Evolutionary conservation across 2,329 filamentous ascomycete species (phyloP).

Genomic region (Curvularia spicifera): DNA sequence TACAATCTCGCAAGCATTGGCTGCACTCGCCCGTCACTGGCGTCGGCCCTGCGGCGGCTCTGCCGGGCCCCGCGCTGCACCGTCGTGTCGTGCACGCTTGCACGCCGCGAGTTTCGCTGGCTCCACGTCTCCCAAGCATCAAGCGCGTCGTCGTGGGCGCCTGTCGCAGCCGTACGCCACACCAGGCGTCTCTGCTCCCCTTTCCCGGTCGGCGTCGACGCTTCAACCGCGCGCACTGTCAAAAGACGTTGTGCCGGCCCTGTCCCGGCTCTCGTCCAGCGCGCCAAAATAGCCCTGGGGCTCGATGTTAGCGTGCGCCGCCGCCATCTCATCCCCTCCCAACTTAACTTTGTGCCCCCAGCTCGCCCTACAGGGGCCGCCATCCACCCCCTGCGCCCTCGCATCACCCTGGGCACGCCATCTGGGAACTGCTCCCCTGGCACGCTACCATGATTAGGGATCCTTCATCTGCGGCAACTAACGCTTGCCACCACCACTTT

Average conservation of each 20-base stretch:
- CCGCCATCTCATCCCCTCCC: conserved; percentile 31
- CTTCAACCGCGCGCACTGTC: conserved; percentile 12
- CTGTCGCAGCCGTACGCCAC: neutral
- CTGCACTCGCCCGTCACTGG: neutral
- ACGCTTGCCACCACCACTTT: conserved; percentile 38
- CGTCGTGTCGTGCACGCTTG: neutral
- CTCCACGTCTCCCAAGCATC: neutral
- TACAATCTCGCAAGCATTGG: neutral
- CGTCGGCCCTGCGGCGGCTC: neutral
- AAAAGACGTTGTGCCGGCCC: conserved; percentile 18
- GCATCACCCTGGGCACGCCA: conserved; percentile 34
- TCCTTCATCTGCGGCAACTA: conserved; percentile 34
- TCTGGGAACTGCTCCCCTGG: conserved; percentile 38
- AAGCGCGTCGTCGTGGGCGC: neutral
- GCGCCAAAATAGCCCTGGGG: conserved; percentile 21
- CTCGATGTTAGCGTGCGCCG: conserved; percentile 23
- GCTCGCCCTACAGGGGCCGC: conserved; percentile 36
- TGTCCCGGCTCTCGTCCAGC: conserved; percentile 22
- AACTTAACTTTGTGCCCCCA: conserved; percentile 8
- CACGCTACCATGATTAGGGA: conserved; percentile 30
- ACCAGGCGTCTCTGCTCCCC: neutral
- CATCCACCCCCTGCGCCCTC: conserved; percentile 34
- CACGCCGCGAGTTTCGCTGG: neutral
- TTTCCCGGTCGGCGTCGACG: neutral
- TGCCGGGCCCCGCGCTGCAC: neutral